Base-by-base conservation (phyloP, 139 green algal species). In the Coelastrella sp. region DNA sequence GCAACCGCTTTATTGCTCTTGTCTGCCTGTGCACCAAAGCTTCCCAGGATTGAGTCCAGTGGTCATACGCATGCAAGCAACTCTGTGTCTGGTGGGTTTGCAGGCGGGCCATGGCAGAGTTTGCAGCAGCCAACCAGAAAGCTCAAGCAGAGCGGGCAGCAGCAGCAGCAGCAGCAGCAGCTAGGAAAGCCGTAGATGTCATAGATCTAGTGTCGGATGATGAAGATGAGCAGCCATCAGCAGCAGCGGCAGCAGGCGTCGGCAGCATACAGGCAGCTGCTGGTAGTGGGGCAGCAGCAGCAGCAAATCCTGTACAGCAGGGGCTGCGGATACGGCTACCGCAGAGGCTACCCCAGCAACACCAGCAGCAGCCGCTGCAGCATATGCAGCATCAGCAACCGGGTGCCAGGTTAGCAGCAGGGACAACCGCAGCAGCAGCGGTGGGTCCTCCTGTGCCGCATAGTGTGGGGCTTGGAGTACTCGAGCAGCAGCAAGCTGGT, bases 341-440 rank as follows among this genome's bases (percentile, higher is more conserved):
- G 10, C 5, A 17, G 60, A 47, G 81, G 16, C 81, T 16, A 13
- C 58, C 3, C 19, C 81, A 87, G 23, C 65, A 88, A 17, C 78
- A 65, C 5, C n/a, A 57, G 57, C 80, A 54, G 4, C 83, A 65
- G 13, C 83, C 4, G 8, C 23, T 23, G 23, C 83, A 80, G 65
- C 83, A 88, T 11, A 23, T 60, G 64, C 47, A 88, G 20, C 65
- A 80, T 58, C 81, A 75, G 83, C 58, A 74, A n/a, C 58, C 80
- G 7, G 61, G 5, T 7, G 71, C 71, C 71, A 77, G 71, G 13
- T 23, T n/a, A 64, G 77, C 77, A 84, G 22, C 13, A 59, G 23
- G 19, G 23, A 7, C n/a, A 84, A 6, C 77, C 3, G 77, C 77
- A n/a, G 56, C 54, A 84, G 77, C 54, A 57, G 77, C 20, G 6